Percentiles rank a stretch among this genome's conserved stretches.
Evolutionary conservation across 2,329 filamentous ascomycete genomes (phyloP).

Genomic region (Aspergillus pseudotamarii): DNA sequence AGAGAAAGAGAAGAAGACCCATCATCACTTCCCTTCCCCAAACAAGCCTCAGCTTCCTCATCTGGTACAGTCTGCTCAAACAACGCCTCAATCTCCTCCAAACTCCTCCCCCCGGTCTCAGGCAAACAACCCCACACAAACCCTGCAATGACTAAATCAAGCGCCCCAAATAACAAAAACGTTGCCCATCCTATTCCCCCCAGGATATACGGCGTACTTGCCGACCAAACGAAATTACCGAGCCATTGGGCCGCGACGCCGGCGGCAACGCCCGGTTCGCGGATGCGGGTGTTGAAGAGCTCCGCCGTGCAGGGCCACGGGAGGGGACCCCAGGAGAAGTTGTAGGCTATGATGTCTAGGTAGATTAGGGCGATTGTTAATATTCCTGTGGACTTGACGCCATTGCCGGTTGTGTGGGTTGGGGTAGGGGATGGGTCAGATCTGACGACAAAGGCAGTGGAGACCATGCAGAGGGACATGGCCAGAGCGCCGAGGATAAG

Average conservation of each 20-base stretch:
- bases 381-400: constrained; percentile 49
- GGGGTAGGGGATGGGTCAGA: constrained; percentile 37
- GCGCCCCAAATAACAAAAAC: constrained; percentile 46
- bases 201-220: constrained; percentile 47
- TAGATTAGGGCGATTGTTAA: constrained; percentile 59
- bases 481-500: constrained; percentile 51
- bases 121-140: constrained; percentile 56
- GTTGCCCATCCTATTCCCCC: constrained; percentile 52
- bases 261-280: constrained; percentile 43
- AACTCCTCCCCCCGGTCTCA: constrained; percentile 59
- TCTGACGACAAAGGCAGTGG: constrained; percentile 52
- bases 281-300: constrained; percentile 43
- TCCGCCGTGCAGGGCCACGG: constrained; percentile 44
- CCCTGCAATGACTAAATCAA: constrained; percentile 49
- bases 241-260: constrained; percentile 45
- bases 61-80: constrained; percentile 47
- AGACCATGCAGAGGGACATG: constrained; percentile 51
- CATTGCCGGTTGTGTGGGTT: neutral
- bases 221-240: constrained; percentile 46
- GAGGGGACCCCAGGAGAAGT: constrained; percentile 45
- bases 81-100: constrained; percentile 59
- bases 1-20: neutral
- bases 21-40: neutral
- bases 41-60: neutral
- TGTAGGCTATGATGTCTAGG: constrained; percentile 54